Conservation (phyloP, 202 grass and related monocot species). For the Saccharum hybrid region DNA sequence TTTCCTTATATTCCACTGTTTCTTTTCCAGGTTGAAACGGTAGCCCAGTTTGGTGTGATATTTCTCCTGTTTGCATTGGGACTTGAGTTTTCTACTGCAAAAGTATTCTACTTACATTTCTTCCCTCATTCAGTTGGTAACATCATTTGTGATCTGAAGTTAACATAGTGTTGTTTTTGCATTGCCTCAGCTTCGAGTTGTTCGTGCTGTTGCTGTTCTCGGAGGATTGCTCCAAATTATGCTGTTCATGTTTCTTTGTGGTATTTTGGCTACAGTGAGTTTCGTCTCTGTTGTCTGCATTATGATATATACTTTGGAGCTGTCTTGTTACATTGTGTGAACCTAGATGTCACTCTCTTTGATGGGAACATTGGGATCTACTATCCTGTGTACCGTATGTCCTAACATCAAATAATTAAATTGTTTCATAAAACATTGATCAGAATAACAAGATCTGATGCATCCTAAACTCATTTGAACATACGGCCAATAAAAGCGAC, state of each 20-base stretch:
- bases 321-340: not conserved
- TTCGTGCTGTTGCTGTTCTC: conserved; percentile 91
- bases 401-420: conserved; percentile 11
- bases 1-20: conserved; percentile 5
- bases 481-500: conserved; percentile 5
- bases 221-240: conserved; percentile 97
- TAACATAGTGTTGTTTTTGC: conserved; percentile 41
- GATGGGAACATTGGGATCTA: not conserved
- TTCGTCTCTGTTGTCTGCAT: conserved; percentile 21
- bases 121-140: conserved; percentile 10
- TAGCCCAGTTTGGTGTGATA: conserved; percentile 99
- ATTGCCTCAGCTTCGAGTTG: conserved; percentile 82
- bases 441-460: conserved; percentile 6
- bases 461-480: not conserved
- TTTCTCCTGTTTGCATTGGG: conserved; percentile 99
- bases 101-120: conserved; percentile 59
- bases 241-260: conserved; percentile 98
- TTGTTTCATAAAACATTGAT: conserved; percentile 11
- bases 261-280: conserved; percentile 88
- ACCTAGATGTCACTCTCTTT: not conserved
- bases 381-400: not conserved
- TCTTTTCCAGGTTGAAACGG: conserved; percentile 89
- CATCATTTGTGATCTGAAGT: conserved; percentile 11
- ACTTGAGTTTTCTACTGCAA: conserved; percentile 93
- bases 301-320: conserved; percentile 25